Conservation (phyloP, 2,329 filamentous ascomycete species). For the Fusarium graminum region DNA sequence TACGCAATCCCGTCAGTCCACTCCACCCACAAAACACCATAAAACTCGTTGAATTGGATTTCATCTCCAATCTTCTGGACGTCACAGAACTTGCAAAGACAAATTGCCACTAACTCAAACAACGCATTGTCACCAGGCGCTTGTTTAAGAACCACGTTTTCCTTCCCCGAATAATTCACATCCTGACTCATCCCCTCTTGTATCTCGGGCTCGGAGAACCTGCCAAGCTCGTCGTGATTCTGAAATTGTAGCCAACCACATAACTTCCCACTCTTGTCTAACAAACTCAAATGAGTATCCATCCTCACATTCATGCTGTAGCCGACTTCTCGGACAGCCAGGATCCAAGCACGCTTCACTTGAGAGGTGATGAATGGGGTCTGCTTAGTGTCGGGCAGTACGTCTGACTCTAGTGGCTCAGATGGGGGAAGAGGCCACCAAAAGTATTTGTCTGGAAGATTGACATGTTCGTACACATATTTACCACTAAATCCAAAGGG, state of each 20-base stretch:
- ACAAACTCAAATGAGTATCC: not conserved
- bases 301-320: not conserved
- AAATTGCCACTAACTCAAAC: slow-evolving; percentile 1
- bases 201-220: not conserved
- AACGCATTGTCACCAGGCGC: fast-evolving
- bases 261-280: not conserved
- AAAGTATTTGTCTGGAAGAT: not conserved
- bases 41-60: not conserved
- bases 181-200: not conserved
- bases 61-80: not conserved
- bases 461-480: not conserved
- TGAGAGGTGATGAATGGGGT: not conserved
- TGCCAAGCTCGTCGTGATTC: not conserved
- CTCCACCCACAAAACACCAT: not conserved
- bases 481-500: not conserved
- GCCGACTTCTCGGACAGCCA: not conserved
- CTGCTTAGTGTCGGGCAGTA: not conserved
- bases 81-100: not conserved
- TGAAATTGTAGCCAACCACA: slow-evolving; percentile 3
- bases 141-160: not conserved
- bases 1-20: not conserved
- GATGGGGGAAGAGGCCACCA: not conserved
- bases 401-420: not conserved
- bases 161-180: not conserved
- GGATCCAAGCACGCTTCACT: not conserved